These are phyloP conservation scores for Ophiostoma triangulosporum DNA, from an alignment of 2,329 filamentous ascomycete species.

Conservation along the genomic window DNA sequence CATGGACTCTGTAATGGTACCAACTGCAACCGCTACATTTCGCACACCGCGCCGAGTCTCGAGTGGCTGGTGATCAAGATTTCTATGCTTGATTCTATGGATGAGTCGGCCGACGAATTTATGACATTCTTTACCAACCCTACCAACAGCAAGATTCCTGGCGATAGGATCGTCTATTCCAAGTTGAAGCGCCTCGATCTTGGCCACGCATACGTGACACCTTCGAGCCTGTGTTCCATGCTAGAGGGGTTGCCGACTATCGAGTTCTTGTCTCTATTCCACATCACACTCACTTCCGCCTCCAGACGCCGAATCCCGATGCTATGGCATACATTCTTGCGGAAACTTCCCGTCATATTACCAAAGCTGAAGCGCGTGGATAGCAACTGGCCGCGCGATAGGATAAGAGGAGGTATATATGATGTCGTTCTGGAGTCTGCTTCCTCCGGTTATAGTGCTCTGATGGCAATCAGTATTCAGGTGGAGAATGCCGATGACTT, in stretches of 20 bases:
- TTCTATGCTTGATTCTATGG: background rate
- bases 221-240: background rate
- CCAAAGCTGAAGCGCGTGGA: too few species aligned
- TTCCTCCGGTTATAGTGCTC: too few species aligned
- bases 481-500: background rate
- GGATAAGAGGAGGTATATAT: too few species aligned
- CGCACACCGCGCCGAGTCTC: constrained; percentile 24
- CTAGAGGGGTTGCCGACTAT: background rate
- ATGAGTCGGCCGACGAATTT: background rate
- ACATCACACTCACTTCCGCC: background rate
- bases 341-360: too few species aligned
- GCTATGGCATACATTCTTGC: too few species aligned
- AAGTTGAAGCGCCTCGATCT: background rate
- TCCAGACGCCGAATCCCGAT: too few species aligned
- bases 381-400: too few species aligned
- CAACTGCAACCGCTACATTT: background rate
- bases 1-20: background rate
- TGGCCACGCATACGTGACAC: background rate
- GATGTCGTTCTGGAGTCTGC: too few species aligned
- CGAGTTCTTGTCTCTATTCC: background rate
- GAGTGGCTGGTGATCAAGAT: constrained; percentile 42
- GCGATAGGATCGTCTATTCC: background rate
- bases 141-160: background rate
- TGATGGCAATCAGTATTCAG: too few species aligned
- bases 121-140: background rate